Conservation (phyloP, 1,284 basidiomycete species). For the Exobasidium rhododendri region DNA sequence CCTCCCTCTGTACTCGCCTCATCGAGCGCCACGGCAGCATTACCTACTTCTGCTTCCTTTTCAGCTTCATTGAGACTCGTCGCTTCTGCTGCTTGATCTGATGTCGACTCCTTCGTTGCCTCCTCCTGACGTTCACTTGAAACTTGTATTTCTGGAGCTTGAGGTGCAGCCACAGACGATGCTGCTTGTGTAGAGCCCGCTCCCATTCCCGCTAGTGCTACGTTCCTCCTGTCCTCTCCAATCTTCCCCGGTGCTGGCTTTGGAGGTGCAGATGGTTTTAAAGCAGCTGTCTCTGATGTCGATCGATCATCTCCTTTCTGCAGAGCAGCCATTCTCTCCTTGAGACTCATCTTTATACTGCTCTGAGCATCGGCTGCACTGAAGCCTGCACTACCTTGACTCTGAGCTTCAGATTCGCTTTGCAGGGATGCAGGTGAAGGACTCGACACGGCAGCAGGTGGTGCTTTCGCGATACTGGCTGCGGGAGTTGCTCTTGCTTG, state of each 20-base stretch:
- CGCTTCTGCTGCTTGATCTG: not conserved
- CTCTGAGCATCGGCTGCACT: conserved; percentile 50
- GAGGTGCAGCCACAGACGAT: not conserved
- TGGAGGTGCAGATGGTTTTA: not conserved
- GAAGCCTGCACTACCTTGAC: conserved; percentile 21
- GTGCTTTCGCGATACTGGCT: not conserved
- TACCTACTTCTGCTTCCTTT: conserved; percentile 1
- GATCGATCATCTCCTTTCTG: conserved; percentile 32
- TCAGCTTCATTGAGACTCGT: conserved; percentile 16
- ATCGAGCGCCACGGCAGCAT: conserved; percentile 11
- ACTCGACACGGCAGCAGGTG: conserved; percentile 7
- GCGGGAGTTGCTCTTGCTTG: not conserved
- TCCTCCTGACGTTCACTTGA: not conserved
- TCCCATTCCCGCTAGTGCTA: not conserved
- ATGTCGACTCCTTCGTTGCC: not conserved
- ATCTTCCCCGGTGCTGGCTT: conserved; percentile 2
- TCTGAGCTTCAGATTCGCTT: conserved; percentile 11
- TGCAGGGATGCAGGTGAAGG: conserved; percentile 4
- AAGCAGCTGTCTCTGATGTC: conserved; percentile 4
- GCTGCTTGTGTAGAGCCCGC: not conserved
- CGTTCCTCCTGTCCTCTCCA: conserved; percentile 1
- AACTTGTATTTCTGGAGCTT: conserved; percentile 2
- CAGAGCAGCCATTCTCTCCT: conserved; percentile 53
- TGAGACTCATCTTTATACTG: conserved; percentile 52
- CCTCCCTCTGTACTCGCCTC: conserved; percentile 13